These are phyloP conservation scores for Hibiscus tridactylites DNA, from an alignment of 345 rosid species.

Conservation along the genomic window DNA sequence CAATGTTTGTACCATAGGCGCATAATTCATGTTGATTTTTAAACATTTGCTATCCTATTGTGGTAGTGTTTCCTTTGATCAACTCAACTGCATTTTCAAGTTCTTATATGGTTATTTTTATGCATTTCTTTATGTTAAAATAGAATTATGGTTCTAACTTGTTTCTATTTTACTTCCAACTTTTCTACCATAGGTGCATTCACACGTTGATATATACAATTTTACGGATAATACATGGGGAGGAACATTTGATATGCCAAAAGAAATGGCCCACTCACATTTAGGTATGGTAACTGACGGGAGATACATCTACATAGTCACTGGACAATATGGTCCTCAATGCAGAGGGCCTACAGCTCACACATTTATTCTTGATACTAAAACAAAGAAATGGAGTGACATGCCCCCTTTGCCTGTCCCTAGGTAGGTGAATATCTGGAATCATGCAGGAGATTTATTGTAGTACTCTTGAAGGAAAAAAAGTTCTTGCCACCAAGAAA, in stretches of 20 bases:
- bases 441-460: not conserved
- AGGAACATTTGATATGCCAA: slow-evolving; percentile 91
- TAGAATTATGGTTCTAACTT: not conserved
- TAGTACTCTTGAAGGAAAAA: not conserved
- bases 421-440: slow-evolving; percentile 41
- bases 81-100: not conserved
- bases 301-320: slow-evolving; percentile 66
- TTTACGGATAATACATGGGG: slow-evolving; percentile 79
- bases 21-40: slow-evolving; percentile 84
- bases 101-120: not conserved
- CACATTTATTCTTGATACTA: slow-evolving; percentile 74
- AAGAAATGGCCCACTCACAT: slow-evolving; percentile 98
- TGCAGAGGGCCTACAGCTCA: slow-evolving; percentile 86
- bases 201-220: slow-evolving; percentile 85
- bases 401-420: slow-evolving; percentile 72
- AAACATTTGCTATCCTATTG: slow-evolving; percentile 4
- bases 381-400: slow-evolving; percentile 71
- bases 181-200: slow-evolving; percentile 56
- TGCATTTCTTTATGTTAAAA: not conserved
- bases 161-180: not conserved
- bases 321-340: slow-evolving; percentile 94
- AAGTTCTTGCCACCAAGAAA: not conserved
- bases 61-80: not conserved
- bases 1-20: slow-evolving; percentile 36
- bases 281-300: slow-evolving; percentile 98